These are phyloP conservation scores for Omphalotus olearius DNA, from an alignment of 1,284 basidiomycete genomes.

Conservation along the genomic window DNA sequence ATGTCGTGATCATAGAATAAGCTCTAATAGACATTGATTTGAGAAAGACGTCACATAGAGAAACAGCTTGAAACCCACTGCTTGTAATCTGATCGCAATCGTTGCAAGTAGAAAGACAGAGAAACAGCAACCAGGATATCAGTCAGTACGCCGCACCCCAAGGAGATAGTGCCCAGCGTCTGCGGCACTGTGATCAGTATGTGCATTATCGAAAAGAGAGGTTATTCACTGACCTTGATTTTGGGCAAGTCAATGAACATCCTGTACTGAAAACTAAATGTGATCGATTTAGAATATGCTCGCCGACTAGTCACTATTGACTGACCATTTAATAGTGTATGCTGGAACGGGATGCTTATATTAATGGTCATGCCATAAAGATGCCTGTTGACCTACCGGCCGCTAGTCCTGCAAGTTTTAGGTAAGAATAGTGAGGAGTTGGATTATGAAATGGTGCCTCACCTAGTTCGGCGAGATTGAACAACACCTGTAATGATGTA, in stretches of 20 bases:
- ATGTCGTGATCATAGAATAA: not conserved
- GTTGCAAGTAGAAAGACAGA: constrained; percentile 35
- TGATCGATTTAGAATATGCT: constrained; percentile 3
- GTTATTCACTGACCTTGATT: not conserved
- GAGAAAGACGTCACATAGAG: too few relatives aligned
- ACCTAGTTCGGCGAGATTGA: constrained; percentile 7
- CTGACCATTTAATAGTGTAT: too few relatives aligned
- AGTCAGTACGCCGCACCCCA: constrained; percentile 35
- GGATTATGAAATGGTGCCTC: not conserved
- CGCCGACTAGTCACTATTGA: not conserved
- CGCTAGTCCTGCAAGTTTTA: not conserved
- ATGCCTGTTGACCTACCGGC: not conserved
- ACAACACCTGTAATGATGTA: not conserved
- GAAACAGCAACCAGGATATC: constrained; percentile 37
- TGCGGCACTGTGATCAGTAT: constrained; percentile 14
- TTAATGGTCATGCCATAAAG: not conserved
- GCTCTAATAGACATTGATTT: too few relatives aligned
- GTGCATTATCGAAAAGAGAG: not conserved
- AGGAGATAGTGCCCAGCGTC: constrained; percentile 34
- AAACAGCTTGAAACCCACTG: too few relatives aligned
- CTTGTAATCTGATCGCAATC: constrained; percentile 29
- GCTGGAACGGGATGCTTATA: too few relatives aligned
- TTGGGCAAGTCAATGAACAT: not conserved
- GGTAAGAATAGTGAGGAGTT: not conserved
- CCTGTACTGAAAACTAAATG: constrained; percentile 1